A percentile compares a stretch with the other conserved stretches of the same genome.
These are phyloP conservation scores for Camelina sativa DNA, from an alignment of 345 rosid genomes.

Conservation along the genomic window DNA sequence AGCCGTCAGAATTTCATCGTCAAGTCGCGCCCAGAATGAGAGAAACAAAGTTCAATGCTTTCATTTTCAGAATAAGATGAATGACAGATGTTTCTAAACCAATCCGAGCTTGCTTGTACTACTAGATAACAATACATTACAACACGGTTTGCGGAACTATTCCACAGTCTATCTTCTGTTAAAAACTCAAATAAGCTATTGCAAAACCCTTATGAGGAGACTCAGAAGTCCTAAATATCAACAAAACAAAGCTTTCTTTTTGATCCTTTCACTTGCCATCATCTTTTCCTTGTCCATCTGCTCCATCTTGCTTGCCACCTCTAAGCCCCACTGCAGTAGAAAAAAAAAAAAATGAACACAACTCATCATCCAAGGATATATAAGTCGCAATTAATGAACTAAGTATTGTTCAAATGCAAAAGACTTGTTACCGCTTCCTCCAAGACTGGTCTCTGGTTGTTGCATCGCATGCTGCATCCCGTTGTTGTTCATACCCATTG, in stretches of 20 bases:
- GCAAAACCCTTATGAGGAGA: conserved; percentile 30
- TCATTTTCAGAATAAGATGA: not conserved
- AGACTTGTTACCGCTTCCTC: conserved; percentile 47
- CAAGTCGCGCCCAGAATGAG: conserved; percentile 49
- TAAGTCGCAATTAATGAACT: not conserved
- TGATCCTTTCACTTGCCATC: conserved; percentile 40
- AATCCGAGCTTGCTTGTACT: conserved; percentile 36
- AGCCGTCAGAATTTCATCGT: conserved; percentile 91
- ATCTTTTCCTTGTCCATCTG: conserved; percentile 44
- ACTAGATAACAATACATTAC: conserved; percentile 41
- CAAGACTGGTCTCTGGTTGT: conserved; percentile 56
- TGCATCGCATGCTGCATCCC: conserved; percentile 58
- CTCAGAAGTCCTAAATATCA: conserved; percentile 36
- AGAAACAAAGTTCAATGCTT: not conserved
- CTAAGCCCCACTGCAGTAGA: conserved; percentile 33
- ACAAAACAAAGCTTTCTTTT: conserved; percentile 32
- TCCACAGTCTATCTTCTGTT: conserved; percentile 33
- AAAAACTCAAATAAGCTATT: conserved; percentile 27
- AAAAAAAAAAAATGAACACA: not conserved
- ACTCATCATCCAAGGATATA: not conserved
- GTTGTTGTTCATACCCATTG: conserved; percentile 51
- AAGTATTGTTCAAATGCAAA: not conserved
- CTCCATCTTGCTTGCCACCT: conserved; percentile 44
- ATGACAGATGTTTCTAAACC: conserved; percentile 27
- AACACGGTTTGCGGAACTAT: conserved; percentile 28